These are phyloP conservation scores for Cucurbita pepo DNA, from an alignment of 306 rosid genomes.

Conservation along the genomic window DNA sequence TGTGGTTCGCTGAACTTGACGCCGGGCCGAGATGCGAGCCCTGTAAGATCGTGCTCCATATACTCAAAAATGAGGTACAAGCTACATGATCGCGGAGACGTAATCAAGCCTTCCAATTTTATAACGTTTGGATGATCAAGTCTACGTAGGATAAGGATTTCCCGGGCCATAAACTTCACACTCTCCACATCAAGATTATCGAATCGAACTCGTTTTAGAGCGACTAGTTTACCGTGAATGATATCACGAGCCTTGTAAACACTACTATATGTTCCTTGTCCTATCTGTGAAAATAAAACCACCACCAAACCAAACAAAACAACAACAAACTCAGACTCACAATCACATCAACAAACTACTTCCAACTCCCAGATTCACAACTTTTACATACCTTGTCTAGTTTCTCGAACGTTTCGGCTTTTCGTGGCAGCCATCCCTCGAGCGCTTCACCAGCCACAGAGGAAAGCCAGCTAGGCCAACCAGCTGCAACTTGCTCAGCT, in stretches of 20 bases:
- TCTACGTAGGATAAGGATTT: constrained; percentile 71
- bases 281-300: constrained; percentile 48
- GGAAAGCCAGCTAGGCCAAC: constrained; percentile 95
- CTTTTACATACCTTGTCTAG: constrained; percentile 39
- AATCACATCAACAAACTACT: neutral
- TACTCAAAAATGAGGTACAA: constrained; percentile 84
- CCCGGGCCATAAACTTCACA: constrained; percentile 93
- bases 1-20: constrained; percentile 75
- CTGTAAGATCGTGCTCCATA: constrained; percentile 95
- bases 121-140: constrained; percentile 87
- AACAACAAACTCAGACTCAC: neutral
- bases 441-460: constrained; percentile 76
- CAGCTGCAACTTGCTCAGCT: constrained; percentile 86
- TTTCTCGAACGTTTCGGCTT: constrained; percentile 66
- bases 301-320: constrained; percentile 11
- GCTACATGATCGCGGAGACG: constrained; percentile 62
- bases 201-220: constrained; percentile 78
- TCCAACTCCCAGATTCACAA: neutral
- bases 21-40: constrained; percentile 57
- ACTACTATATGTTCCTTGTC: constrained; percentile 89
- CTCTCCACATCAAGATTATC: constrained; percentile 84
- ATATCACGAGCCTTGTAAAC: constrained; percentile 89
- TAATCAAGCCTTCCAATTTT: constrained; percentile 79
- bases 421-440: constrained; percentile 72
- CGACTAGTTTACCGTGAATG: constrained; percentile 42